Evolutionary conservation across 768 basidiomycete species (phyloP).

Genomic region (Polyporus arcularius): DNA sequence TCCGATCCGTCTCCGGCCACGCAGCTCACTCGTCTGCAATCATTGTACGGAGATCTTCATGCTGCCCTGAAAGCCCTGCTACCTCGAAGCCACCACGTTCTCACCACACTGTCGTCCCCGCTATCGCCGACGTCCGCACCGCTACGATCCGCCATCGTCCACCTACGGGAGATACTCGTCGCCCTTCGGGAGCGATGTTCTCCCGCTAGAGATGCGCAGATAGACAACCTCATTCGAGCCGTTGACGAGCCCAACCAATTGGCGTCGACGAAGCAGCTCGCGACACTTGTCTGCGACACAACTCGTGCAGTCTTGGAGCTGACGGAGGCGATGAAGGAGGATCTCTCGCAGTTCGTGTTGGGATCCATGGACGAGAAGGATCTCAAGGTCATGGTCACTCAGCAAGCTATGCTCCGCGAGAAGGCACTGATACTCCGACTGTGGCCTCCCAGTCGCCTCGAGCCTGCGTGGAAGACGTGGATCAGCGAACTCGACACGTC

Average conservation of each 20-base stretch:
- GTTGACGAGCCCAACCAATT: constrained; percentile 36
- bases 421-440: constrained; percentile 52
- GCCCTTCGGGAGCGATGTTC: constrained; percentile 65
- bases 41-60: constrained; percentile 55
- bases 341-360: constrained; percentile 64
- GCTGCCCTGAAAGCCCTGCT: constrained; percentile 57
- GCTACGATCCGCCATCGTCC: constrained; percentile 53
- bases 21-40: constrained; percentile 60
- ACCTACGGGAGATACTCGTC: constrained; percentile 55
- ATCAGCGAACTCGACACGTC: constrained; percentile 15
- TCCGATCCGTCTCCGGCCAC: constrained; percentile 58
- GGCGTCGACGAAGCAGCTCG: constrained; percentile 36
- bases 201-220: constrained; percentile 57
- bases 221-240: constrained; percentile 45
- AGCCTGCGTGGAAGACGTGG: constrained; percentile 29
- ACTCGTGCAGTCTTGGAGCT: constrained; percentile 51
- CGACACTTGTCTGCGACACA: constrained; percentile 49
- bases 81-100: constrained; percentile 51
- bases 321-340: constrained; percentile 65
- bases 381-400: constrained; percentile 46
- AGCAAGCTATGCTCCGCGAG: constrained; percentile 58
- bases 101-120: constrained; percentile 56
- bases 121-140: constrained; percentile 71
- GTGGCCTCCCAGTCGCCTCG: constrained; percentile 43
- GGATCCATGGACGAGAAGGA: constrained; percentile 69